Percentiles rank a stretch among this genome's conserved stretches.
These are phyloP conservation scores for Vicia villosa DNA, from an alignment of 306 rosid genomes.

Conservation along the genomic window DNA sequence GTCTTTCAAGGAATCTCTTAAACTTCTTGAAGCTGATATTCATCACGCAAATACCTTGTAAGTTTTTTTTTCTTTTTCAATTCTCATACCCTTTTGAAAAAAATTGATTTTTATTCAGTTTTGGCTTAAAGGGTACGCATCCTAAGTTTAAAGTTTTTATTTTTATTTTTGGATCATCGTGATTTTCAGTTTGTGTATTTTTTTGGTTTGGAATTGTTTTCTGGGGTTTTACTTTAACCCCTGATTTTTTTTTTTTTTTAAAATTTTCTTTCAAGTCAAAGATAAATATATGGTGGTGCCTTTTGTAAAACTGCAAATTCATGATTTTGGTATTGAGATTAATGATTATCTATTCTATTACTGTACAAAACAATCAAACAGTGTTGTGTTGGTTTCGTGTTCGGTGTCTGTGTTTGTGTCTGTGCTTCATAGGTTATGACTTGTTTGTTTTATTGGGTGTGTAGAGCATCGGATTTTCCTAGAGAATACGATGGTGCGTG, in stretches of 20 bases:
- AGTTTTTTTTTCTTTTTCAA: slow-evolving; percentile 33
- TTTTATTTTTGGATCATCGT: not conserved
- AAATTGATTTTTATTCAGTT: slow-evolving; percentile 6
- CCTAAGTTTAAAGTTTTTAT: not conserved
- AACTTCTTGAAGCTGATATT: slow-evolving; percentile 97
- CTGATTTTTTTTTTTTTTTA: not conserved
- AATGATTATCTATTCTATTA: not conserved
- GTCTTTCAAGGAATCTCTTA: slow-evolving; percentile 95
- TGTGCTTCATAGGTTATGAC: not conserved
- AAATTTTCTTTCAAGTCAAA: slow-evolving; percentile 30
- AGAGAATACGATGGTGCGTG: slow-evolving; percentile 95
- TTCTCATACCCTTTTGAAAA: not conserved
- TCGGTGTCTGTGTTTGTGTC: too few relatives aligned
- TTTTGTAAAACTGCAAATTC: slow-evolving; percentile 5
- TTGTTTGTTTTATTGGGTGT: slow-evolving; percentile 33
- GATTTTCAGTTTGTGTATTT: not conserved
- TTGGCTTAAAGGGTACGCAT: not conserved
- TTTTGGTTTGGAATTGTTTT: slow-evolving; percentile 23
- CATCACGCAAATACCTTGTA: slow-evolving; percentile 96
- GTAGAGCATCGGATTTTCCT: slow-evolving; percentile 86
- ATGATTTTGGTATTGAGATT: slow-evolving; percentile 19
- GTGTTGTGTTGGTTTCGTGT: not conserved
- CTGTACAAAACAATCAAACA: not conserved
- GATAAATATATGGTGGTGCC: not conserved
- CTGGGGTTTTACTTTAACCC: slow-evolving; percentile 34